Evolutionary conservation across 208 protist species (phyloP).

Genomic region (Plasmodiophora brassicae): DNA sequence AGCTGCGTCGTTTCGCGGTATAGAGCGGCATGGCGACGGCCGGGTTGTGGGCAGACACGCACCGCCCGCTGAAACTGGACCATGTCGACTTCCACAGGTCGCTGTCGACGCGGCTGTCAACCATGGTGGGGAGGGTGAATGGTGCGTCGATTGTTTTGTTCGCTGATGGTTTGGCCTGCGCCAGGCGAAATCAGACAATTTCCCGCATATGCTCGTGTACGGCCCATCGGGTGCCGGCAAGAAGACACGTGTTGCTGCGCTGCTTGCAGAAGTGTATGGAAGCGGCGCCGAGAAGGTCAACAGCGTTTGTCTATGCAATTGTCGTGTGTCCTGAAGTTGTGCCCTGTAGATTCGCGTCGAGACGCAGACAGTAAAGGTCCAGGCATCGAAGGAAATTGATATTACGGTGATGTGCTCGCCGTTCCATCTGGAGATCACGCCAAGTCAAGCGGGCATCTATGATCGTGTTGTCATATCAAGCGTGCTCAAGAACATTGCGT

Average conservation of each 20-base stretch:
- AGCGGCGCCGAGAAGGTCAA: neutral
- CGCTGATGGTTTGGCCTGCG: slow-evolving; percentile 27
- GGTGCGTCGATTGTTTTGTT: neutral
- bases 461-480: slow-evolving; percentile 87
- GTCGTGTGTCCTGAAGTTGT: neutral
- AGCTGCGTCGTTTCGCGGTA: neutral
- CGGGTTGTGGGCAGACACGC: slow-evolving; percentile 96
- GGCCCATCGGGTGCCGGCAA: slow-evolving; percentile 64
- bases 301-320: neutral
- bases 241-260: slow-evolving; percentile 64
- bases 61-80: slow-evolving; percentile 89
- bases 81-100: slow-evolving; percentile 86
- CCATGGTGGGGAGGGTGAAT: slow-evolving; percentile 63
- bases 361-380: neutral
- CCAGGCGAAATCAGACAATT: slow-evolving; percentile 35
- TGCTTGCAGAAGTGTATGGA: slow-evolving; percentile 51
- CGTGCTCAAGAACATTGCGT: slow-evolving; percentile 36
- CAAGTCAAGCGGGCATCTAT: slow-evolving; percentile 90
- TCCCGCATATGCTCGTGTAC: slow-evolving; percentile 59
- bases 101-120: slow-evolving; percentile 75
- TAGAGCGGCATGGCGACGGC: neutral
- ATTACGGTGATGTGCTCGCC: slow-evolving; percentile 86
- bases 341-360: neutral
- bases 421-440: slow-evolving; percentile 98
- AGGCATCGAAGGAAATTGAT: slow-evolving; percentile 82